Evolutionary conservation across 192 early-diverging fungal genomes (phyloP), one percentile per base, ranked within the genome.

Genomic region (Linnemannia zychae): DNA sequence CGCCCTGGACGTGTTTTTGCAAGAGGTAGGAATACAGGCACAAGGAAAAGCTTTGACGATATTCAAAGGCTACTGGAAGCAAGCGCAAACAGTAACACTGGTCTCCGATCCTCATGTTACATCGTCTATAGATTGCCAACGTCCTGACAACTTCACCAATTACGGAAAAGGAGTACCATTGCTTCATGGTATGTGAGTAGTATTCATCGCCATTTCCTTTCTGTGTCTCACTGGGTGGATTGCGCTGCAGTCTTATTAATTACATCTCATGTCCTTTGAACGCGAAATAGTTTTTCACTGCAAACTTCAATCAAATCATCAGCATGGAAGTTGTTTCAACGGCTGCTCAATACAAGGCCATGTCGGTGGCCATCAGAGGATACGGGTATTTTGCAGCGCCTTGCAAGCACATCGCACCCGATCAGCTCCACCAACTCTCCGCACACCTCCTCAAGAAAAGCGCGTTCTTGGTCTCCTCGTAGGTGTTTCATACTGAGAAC

Each of bases 351-450:
- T 70, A 87, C 88, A 89, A 84, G 48, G 89, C 89, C 38, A 73
- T 94, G 31, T 94, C 94, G 4, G 85, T 94, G 0, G 92, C 93
- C n/a, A 89, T 96, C 63, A 90, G 92, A 71, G 93, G 92, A 24
- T 90, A 93, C 70, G 95, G 95, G 11, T 90, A 93, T 68, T 92
- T 96, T 78, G 90, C 94, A 1, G 87, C 82, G 17, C 91, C 90
- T 22, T 92, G 89, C 74, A 92, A 87, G 50, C 85, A 90, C 9
- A 79, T 92, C 53, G 77, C 82, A 1, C 85, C 82, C 38, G 88
- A 87, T 18, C 79, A 83, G n/a, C 77, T 94, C 12, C 74, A 85
- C 22, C 28, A 70, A 16, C 77, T 96, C 6, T 73, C 91, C 13
- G 74, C 88, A 0, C 71, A 84, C 22, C 79, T 95, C 4, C 80